Conservation (phyloP, 2,329 filamentous ascomycete species). For the Xylariaceae sp. region DNA sequence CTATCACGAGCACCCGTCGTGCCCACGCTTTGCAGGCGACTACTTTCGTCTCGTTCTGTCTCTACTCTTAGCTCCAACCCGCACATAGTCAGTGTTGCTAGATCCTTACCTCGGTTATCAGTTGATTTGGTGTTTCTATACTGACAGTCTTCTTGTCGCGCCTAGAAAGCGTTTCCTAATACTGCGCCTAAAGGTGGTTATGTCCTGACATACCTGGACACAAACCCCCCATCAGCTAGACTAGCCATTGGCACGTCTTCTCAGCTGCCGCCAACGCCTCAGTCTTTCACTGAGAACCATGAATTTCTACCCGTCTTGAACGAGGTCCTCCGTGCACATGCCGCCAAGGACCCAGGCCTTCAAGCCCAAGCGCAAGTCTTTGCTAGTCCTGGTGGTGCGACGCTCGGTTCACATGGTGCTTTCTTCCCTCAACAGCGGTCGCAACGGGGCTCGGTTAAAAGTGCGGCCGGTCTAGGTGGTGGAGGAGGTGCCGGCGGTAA, state of each 20-base stretch:
- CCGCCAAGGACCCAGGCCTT: constrained; percentile 51
- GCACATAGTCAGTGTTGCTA: constrained; percentile 44
- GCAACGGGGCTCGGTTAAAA: constrained; percentile 31
- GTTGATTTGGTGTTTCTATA: not conserved
- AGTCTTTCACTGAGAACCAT: constrained; percentile 54
- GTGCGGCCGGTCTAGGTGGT: constrained; percentile 30
- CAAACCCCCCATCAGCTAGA: constrained; percentile 46
- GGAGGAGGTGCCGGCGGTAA: constrained; percentile 42
- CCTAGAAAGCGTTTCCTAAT: constrained; percentile 54
- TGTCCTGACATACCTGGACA: constrained; percentile 56
- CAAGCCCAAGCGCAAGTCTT: constrained; percentile 54
- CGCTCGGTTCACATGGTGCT: constrained; percentile 47
- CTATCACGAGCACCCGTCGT: constrained; percentile 27
- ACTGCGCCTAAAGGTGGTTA: constrained; percentile 42
- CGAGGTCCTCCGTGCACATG: constrained; percentile 51
- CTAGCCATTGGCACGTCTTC: constrained; percentile 58
- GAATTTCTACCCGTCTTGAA: constrained; percentile 56
- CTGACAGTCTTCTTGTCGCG: constrained; percentile 12
- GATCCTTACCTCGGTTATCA: not conserved
- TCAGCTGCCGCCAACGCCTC: constrained; percentile 54
- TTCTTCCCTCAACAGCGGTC: constrained; percentile 42
- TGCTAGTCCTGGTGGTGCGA: constrained; percentile 52
- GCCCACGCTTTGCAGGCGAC: constrained; percentile 19
- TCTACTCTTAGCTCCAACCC: constrained; percentile 48
- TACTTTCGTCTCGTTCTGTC: constrained; percentile 33